Base-by-base conservation (phyloP, 1,139 yeast genomes). In the Geotrichum klebahnii region DNA sequence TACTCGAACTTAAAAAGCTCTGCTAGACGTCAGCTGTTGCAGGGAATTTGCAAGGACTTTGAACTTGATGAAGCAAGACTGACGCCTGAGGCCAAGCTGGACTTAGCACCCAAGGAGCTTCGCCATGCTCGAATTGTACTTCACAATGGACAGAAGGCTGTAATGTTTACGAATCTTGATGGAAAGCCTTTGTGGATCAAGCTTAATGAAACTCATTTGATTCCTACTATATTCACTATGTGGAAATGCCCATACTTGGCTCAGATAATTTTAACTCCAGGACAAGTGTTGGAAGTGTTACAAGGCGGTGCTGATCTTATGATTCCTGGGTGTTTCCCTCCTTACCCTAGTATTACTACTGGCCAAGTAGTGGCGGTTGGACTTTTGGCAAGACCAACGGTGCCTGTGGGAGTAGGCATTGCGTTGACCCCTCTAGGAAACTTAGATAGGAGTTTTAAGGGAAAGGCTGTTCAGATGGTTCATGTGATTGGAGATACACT, bases 281-380 rank as follows among this genome's bases (percentile, higher is more conserved):
- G 79, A 10, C 79, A 76, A 59, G 96, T 92, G 1, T 74, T 90
- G 17, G 78, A 78, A 51, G 71, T 73, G 16, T 67, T 89, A 26
- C 71, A 74, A 33, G 80, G 78, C 54, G 97, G 97, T 6, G 97
- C 97, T 0, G 84, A 90, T 64, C 72, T 92, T 59, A 90, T 92
- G 97, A 73, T 86, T 32, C 94, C 96, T 0, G 98, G 98, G 0
- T 80, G 92, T 2, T 72, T 85, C 5, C 85, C 88, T 0, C 96
- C 96, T 0, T 82, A 84, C 60, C 88, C 84, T 53, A 73, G 37
- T 62, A 62, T 79, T 3, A 61, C 59, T 2, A 68, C 67, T 47
- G 90, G 83, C 1, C 61, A 75, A 0, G 64, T 83, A n/a, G 96
- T 87, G 16, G 96, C 86, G 0, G 74, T 92, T 32, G 86, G 82